A percentile compares a stretch with the other conserved stretches of the same genome.
Conservation (phyloP, 306 rosid genomes). For the Acacia melanoxylon region DNA sequence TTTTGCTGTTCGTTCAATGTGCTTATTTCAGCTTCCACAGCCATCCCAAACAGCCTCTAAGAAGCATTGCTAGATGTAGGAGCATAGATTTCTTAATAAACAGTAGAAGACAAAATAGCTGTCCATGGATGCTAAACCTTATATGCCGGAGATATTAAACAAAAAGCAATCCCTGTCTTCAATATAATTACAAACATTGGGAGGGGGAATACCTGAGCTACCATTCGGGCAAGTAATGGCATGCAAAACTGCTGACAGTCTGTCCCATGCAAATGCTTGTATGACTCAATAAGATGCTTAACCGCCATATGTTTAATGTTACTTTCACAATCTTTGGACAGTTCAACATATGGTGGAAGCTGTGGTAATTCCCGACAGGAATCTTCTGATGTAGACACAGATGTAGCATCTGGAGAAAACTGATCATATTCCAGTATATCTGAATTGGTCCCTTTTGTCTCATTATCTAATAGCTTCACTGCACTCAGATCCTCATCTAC, state of each 20-base stretch:
- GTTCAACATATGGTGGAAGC: constrained; percentile 77
- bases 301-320: constrained; percentile 65
- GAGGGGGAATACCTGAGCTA: constrained; percentile 70
- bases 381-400: constrained; percentile 68
- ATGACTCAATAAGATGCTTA: constrained; percentile 70
- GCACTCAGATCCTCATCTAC: constrained; percentile 54
- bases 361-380: constrained; percentile 73
- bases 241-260: constrained; percentile 75
- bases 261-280: constrained; percentile 55
- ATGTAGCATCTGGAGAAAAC: constrained; percentile 56
- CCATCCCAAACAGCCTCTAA: too few species aligned
- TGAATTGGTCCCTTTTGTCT: constrained; percentile 50
- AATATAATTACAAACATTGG: constrained; percentile 10
- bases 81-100: constrained; percentile 13
- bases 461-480: constrained; percentile 46
- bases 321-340: constrained; percentile 69
- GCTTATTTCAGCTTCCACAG: too few species aligned
- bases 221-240: constrained; percentile 85
- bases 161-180: background rate
- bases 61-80: background rate
- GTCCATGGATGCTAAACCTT: constrained; percentile 18
- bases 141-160: background rate
- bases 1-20: too few species aligned
- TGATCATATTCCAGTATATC: constrained; percentile 62
- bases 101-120: constrained; percentile 9